Percentiles rank a stretch among this genome's conserved stretches.
phyloP scores from a whole-genome alignment of 1,284 basidiomycete genomes.

The Ustanciosporium gigantosporum region DNA sequence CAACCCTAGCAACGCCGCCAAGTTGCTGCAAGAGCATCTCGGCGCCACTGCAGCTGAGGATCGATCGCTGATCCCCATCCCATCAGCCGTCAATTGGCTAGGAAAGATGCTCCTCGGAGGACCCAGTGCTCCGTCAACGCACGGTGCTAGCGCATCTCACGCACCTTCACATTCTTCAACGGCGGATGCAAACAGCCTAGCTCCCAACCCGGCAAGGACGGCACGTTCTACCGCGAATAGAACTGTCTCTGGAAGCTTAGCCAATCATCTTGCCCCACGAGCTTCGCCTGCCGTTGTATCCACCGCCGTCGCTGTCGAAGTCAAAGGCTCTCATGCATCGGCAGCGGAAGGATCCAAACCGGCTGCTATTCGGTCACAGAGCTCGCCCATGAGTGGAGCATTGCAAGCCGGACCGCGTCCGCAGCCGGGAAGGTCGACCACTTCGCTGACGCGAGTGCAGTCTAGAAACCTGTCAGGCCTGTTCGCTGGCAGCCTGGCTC shows the following conservation, averaged over 20 bases:
- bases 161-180: too few species aligned
- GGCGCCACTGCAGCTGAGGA: constrained; percentile 37
- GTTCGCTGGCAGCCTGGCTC: constrained; percentile 34
- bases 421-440: constrained; percentile 22
- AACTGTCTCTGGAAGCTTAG: constrained; percentile 19
- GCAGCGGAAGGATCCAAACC: constrained; percentile 13
- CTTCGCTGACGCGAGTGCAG: constrained; percentile 38
- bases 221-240: constrained; percentile 7
- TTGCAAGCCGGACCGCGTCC: constrained; percentile 31
- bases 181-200: neutral
- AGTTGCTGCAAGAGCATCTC: constrained; percentile 55
- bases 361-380: neutral
- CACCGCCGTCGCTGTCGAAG: constrained; percentile 43
- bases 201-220: neutral
- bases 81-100: constrained; percentile 43
- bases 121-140: neutral
- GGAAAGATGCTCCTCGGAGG: constrained; percentile 42
- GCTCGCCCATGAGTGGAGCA: neutral
- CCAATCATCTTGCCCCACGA: constrained; percentile 23
- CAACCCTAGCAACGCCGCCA: constrained; percentile 72
- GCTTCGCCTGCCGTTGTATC: constrained; percentile 46
- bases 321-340: constrained; percentile 43
- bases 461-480: constrained; percentile 43
- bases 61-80: constrained; percentile 32
- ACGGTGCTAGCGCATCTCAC: neutral